These are phyloP conservation scores for Lactuca sativa DNA, from an alignment of 129 eudicot genomes.

Conservation along the genomic window DNA sequence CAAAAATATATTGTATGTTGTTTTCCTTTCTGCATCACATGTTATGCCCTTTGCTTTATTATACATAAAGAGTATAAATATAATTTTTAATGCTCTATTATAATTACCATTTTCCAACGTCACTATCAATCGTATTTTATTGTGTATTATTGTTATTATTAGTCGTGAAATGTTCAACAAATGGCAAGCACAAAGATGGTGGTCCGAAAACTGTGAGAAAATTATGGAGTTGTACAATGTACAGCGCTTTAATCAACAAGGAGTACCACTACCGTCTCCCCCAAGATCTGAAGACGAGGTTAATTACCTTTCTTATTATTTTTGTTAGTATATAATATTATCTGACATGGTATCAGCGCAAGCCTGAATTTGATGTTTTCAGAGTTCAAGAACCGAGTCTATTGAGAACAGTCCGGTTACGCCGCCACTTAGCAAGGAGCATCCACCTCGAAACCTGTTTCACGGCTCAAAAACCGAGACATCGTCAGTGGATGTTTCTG, in stretches of 20 bases:
- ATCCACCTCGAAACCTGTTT: slow-evolving; percentile 44
- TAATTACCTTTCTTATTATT: background rate
- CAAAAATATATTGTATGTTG: background rate
- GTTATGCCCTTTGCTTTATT: background rate
- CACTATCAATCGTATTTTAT: background rate
- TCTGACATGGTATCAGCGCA: background rate
- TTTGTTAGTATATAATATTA: too few relatives aligned
- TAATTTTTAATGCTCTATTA: background rate
- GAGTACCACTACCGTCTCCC: slow-evolving; percentile 59
- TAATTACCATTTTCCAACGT: background rate
- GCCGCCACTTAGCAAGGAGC: slow-evolving; percentile 66
- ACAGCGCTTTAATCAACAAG: slow-evolving; percentile 59
- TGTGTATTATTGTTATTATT: slow-evolving; percentile 23
- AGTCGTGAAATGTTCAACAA: slow-evolving; percentile 93
- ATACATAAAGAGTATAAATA: background rate
- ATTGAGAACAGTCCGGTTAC: slow-evolving; percentile 68
- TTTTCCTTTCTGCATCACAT: background rate
- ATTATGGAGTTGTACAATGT: slow-evolving; percentile 94
- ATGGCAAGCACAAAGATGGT: slow-evolving; percentile 98
- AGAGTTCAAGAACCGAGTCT: slow-evolving; percentile 59
- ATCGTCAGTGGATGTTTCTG: slow-evolving; percentile 75
- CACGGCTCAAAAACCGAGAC: slow-evolving; percentile 47
- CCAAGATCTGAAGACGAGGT: slow-evolving; percentile 81
- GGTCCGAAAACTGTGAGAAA: slow-evolving; percentile 91
- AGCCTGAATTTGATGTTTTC: background rate